Conservation (phyloP, 2,329 filamentous ascomycete genomes). For the Trichoderma polysporum region DNA sequence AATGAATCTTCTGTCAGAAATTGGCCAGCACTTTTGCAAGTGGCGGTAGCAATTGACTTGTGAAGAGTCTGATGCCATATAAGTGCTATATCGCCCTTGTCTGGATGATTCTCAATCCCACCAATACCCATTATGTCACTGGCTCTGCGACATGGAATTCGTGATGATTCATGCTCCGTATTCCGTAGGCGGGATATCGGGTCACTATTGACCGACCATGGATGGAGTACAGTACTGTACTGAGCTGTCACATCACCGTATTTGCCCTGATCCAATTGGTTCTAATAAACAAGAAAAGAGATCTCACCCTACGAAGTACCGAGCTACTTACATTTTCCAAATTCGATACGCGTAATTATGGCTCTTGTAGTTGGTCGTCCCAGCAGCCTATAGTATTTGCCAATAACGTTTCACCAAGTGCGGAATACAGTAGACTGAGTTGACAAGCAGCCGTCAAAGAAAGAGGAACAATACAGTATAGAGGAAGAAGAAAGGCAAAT, state of each 20-base stretch:
- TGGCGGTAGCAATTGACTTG: too few species aligned
- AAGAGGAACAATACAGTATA: background rate
- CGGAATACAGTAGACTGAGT: background rate
- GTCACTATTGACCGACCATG: background rate
- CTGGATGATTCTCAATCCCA: background rate
- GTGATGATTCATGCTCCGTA: background rate
- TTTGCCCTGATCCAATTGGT: background rate
- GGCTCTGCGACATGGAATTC: background rate
- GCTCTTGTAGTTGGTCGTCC: too few species aligned
- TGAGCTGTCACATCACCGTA: background rate
- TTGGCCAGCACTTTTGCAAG: too few species aligned
- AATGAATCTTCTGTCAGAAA: too few species aligned
- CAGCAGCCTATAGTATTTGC: too few species aligned
- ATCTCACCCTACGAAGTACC: background rate
- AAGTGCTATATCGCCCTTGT: background rate
- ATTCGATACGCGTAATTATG: background rate
- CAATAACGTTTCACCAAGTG: background rate
- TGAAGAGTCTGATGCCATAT: background rate
- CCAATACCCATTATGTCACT: background rate
- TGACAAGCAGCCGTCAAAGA: background rate
- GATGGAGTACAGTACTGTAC: background rate
- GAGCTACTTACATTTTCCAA: background rate
- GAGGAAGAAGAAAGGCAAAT: background rate
- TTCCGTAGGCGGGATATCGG: background rate
- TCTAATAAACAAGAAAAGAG: background rate